Conservation (phyloP, 2,329 filamentous ascomycete species). For the Sporothrix mexicana region DNA sequence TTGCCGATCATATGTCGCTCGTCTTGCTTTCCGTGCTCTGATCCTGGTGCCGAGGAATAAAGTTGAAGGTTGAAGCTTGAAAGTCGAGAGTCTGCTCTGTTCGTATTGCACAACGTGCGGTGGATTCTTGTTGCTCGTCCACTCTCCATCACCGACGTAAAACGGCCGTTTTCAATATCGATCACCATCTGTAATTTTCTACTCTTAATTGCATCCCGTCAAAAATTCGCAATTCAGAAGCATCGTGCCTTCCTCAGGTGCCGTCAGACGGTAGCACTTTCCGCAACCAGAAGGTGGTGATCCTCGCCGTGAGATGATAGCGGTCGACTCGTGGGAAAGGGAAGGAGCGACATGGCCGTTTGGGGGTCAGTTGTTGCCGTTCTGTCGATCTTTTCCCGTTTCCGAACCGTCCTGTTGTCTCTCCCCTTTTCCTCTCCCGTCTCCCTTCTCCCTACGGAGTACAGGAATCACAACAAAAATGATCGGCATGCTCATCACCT, state of each 20-base stretch:
- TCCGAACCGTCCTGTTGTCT: slow-evolving; percentile 10
- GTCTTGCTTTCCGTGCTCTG: not conserved
- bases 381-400: slow-evolving; percentile 15
- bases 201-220: not conserved
- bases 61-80: no score
- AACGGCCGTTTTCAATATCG: not conserved
- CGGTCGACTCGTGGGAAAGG: not conserved
- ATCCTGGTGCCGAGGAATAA: not conserved
- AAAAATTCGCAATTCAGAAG: not conserved
- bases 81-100: no score
- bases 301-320: not conserved
- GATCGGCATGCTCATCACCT: slow-evolving; percentile 20
- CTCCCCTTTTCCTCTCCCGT: slow-evolving; percentile 8
- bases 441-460: slow-evolving; percentile 6
- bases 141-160: no score
- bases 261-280: not conserved
- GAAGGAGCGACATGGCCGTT: slow-evolving; percentile 15
- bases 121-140: not conserved
- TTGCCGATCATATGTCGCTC: slow-evolving; percentile 14
- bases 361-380: not conserved
- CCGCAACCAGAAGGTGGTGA: slow-evolving; percentile 18
- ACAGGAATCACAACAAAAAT: not conserved
- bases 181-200: not conserved
- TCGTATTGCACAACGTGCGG: not conserved
- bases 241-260: slow-evolving; percentile 3